phyloP scores from a whole-genome alignment of 2,329 filamentous ascomycete species.

The Pseudogymnoascus pannorum region DNA sequence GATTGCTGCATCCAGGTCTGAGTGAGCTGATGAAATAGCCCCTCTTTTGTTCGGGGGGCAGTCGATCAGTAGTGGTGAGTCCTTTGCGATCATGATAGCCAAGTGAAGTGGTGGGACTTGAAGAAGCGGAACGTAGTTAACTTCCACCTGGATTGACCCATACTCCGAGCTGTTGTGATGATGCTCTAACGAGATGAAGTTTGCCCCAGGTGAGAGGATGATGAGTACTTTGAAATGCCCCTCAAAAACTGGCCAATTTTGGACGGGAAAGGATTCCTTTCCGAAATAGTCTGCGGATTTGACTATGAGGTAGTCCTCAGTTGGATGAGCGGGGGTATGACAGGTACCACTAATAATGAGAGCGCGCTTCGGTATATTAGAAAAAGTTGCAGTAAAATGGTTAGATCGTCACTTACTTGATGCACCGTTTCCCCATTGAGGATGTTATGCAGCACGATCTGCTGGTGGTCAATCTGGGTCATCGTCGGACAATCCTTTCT shows the following conservation, averaged over 20 bases:
- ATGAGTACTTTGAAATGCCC: conserved; percentile 62
- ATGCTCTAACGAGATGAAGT: conserved; percentile 57
- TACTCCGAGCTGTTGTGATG: conserved; percentile 48
- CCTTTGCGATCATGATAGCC: conserved; percentile 61
- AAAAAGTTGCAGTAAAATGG: not conserved
- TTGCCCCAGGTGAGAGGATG: conserved; percentile 57
- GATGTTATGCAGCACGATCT: not conserved
- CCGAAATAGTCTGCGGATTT: conserved; percentile 21
- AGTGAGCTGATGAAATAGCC: conserved; percentile 42
- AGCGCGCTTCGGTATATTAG: not conserved
- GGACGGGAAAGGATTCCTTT: conserved; percentile 45
- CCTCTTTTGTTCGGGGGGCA: conserved; percentile 53
- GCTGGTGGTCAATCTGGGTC: not conserved
- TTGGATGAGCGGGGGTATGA: conserved; percentile 8
- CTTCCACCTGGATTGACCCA: conserved; percentile 34
- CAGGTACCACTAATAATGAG: not conserved
- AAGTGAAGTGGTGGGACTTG: conserved; percentile 60
- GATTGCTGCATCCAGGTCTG: conserved; percentile 54
- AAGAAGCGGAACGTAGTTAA: conserved; percentile 47
- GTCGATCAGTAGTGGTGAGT: conserved; percentile 63
- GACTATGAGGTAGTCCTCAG: conserved; percentile 22
- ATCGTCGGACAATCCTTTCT: not conserved
- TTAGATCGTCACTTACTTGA: not conserved
- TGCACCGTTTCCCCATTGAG: not conserved
- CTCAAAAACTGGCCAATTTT: conserved; percentile 58